A percentile compares a stretch with the other conserved stretches of the same genome.
Conservation (phyloP, 768 basidiomycete species). For the Trametopsis cervina region DNA sequence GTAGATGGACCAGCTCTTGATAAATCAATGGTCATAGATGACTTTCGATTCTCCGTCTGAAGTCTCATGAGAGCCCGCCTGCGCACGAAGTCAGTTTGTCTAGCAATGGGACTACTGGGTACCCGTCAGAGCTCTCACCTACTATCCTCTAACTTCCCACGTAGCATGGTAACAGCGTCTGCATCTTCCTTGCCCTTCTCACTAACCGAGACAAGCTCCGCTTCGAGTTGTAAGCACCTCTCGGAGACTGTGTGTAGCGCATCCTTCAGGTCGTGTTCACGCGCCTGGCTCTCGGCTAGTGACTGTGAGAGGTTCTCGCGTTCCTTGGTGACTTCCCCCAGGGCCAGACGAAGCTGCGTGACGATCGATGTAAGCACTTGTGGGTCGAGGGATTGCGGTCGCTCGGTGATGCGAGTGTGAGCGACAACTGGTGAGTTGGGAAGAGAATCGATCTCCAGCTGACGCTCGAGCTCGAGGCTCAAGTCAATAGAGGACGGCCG, state of each 20-base stretch:
- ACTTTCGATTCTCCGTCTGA: constrained; percentile 66
- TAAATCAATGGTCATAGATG: constrained; percentile 45
- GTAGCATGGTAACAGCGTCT: constrained; percentile 65
- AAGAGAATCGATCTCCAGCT: constrained; percentile 60
- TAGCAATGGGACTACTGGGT: background rate
- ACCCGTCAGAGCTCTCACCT: constrained; percentile 38
- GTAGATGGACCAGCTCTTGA: constrained; percentile 38
- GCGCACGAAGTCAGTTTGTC: constrained; percentile 6
- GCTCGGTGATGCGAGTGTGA: constrained; percentile 6
- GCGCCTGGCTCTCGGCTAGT: constrained; percentile 41
- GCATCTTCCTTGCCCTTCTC: constrained; percentile 56
- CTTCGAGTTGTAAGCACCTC: constrained; percentile 52
- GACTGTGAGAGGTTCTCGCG: constrained; percentile 58
- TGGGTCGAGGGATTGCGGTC: constrained; percentile 58
- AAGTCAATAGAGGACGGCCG: constrained; percentile 58
- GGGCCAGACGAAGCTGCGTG: constrained; percentile 59
- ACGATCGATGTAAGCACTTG: constrained; percentile 72
- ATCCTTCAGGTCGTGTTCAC: constrained; percentile 57
- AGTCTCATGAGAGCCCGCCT: constrained; percentile 85
- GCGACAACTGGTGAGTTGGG: constrained; percentile 32
- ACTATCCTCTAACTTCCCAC: constrained; percentile 85
- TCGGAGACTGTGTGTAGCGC: constrained; percentile 60
- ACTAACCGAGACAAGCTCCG: constrained; percentile 41
- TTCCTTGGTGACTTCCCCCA: constrained; percentile 60
- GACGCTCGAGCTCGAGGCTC: constrained; percentile 70